Conservation (phyloP, 208 protist species). For the Kentomonas sorsogonicus region DNA sequence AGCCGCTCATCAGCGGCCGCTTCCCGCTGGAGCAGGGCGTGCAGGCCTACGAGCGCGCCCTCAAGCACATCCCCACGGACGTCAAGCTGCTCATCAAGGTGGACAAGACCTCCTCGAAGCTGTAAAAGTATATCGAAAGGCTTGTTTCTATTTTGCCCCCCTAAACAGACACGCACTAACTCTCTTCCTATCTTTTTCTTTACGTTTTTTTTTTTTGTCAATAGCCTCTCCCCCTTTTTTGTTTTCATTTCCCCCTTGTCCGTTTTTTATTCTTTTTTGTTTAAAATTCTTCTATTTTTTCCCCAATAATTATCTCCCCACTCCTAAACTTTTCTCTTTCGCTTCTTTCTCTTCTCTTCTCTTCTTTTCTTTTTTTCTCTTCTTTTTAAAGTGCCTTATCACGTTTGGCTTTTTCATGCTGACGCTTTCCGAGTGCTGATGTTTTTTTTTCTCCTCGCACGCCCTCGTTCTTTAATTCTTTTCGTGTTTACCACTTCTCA, state of each 20-base stretch:
- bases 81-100: slow-evolving; percentile 49
- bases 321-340: background rate
- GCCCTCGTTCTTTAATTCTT: too few species aligned
- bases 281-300: slow-evolving; percentile 4
- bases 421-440: background rate
- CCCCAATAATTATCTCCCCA: background rate
- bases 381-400: too few species aligned
- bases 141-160: too few species aligned
- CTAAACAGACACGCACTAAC: too few species aligned
- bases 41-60: slow-evolving; percentile 34
- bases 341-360: background rate
- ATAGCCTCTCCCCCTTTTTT: background rate
- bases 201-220: slow-evolving; percentile 3
- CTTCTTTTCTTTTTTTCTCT: slow-evolving; percentile 5
- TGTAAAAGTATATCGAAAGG: too few species aligned
- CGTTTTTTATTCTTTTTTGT: background rate
- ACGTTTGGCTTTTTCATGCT: too few species aligned
- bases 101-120: too few species aligned
- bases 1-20: slow-evolving; percentile 45
- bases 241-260: slow-evolving; percentile 1
- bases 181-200: slow-evolving; percentile 5
- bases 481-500: too few species aligned
- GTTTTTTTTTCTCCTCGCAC: background rate
- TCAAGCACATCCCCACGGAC: slow-evolving; percentile 31
- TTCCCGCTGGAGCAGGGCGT: slow-evolving; percentile 32